phyloP scores from a whole-genome alignment of 192 early-diverging fungal genomes.

The Piromyces finnis region DNA sequence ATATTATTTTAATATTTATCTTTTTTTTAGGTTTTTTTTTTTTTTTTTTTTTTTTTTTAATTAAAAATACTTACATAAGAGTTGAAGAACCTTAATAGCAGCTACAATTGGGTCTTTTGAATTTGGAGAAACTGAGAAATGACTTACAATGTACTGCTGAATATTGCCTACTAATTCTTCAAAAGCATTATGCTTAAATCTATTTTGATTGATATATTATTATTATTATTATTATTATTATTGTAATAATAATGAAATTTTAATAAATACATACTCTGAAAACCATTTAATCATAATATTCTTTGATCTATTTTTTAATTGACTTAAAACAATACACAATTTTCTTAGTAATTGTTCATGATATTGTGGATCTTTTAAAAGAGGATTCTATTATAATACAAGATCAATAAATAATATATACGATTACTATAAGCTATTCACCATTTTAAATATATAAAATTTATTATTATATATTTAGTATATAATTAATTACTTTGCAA shows the following conservation, averaged over 20 bases:
- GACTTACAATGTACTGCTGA: constrained; percentile 22
- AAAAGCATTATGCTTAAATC: constrained; percentile 18
- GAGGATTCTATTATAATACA: constrained; percentile 28
- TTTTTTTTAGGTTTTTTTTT: too few species aligned
- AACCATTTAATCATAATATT: constrained; percentile 24
- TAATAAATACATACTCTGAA: constrained; percentile 1
- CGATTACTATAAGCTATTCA: too few species aligned
- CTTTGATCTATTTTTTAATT: constrained; percentile 12
- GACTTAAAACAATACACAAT: constrained; percentile 17
- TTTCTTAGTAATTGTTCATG: constrained; percentile 23
- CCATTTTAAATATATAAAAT: too few species aligned
- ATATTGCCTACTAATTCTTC: constrained; percentile 17
- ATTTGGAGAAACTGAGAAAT: constrained; percentile 14
- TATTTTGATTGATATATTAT: not conserved
- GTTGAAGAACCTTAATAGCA: constrained; percentile 19
- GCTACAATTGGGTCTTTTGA: constrained; percentile 23
- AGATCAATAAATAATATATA: too few species aligned
- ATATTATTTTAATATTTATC: too few species aligned
- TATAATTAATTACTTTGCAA: constrained; percentile 8
- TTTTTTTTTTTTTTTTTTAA: too few species aligned
- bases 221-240: not conserved
- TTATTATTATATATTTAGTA: too few species aligned
- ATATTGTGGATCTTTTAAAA: constrained; percentile 18
- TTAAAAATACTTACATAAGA: constrained; percentile 10
- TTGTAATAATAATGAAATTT: not conserved